Base-by-base conservation (phyloP, 1,284 basidiomycete genomes). In the Apiotrichum domesticum region DNA sequence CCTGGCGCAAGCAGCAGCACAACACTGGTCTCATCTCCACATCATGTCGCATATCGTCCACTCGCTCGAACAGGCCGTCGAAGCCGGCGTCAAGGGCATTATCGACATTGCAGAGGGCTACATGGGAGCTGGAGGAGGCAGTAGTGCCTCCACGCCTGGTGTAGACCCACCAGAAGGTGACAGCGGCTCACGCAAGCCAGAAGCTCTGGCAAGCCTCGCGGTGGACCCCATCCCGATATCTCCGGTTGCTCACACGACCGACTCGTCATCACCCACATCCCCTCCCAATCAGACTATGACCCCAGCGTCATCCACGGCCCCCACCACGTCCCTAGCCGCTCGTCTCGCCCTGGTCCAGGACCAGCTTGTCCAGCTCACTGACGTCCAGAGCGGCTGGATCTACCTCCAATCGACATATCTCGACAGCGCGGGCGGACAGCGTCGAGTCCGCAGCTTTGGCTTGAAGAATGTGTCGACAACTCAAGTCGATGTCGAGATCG, bases 371-470 rank as follows among this genome's bases (percentile, higher is more conserved):
- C 65, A 72, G 55, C 62, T 63, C 3, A 51, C 66, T 6, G 73
- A 73, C 45, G 70, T 75, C 3, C 66, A 71, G 3, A 72, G 71
- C 5, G 73, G 73, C 29, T 75, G 73, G 73, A 75, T 75, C 33
- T 72, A 75, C 51, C 64, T 75, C 13, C 73, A 68, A 54, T 70
- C 71, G 9, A 70, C 71, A 2, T 75, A 75, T 45, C 62, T 75
- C 44, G 68, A 66, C 37, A 54, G 55, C 4, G 67, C 62, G 2
- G 62, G 65, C 3, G 66, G 66, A 5, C 65, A 66, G 41, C 59
- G 67, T 21, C 65, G 64, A 32, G 65, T 72, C 9, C 58, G 69
- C 44, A 64, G 62, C 21, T 75, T 75, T 52, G 68, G 70, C 2
- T 46, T 75, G 39, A 69, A 55, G 52, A 73, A 72, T 62, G 34